Evolutionary conservation across 306 rosid genomes (phyloP), one percentile per base, ranked within the genome.

Genomic region (Gastrolobium villosum): DNA sequence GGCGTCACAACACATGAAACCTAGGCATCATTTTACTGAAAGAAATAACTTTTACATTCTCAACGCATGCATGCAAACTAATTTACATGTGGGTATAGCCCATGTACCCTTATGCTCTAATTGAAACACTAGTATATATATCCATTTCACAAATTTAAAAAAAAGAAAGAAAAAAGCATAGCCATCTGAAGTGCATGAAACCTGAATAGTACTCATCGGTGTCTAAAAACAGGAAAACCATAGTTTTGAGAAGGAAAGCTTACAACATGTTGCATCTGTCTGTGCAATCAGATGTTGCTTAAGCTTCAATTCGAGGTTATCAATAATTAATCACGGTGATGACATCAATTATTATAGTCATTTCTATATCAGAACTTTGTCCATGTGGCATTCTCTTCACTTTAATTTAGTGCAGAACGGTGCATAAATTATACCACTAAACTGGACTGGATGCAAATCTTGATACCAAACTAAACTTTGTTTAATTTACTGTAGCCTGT

Each of bases 1-100:
- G 41, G 13, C 5, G 36, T 37, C 30, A 55, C 13, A 39, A 34
- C 10, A 52, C 31, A 54, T 55, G 36, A 34, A 60, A 39, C 61
- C 48, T 9, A 50, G 15, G 62, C 40, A 70, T 34, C 75, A 50
- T 9, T 40, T 9, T 9, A 65, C 30, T 26, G 9, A 39, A 66
- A 43, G 36, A 66, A 26, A 44, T 10, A 7, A 35, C 44, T 43
- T 43, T 9, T 3, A 35, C 3, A 32, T 79, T 34, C 41, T 48
- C 36, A 14, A 49, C 9, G 14, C 76, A 57, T 70, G 55, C 77
- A 79, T 70, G 57, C 34, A n/a, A 13, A 7, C 31, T 5, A 9
- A 36, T 39, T 39, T 54, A 6, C 52, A 68, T 68, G 30, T 31
- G 3, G 13, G 13, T 66, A 26, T 7, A 50, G 10, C 10, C 11